phyloP scores from a whole-genome alignment of 768 basidiomycete genomes.

The Pisolithus albus region DNA sequence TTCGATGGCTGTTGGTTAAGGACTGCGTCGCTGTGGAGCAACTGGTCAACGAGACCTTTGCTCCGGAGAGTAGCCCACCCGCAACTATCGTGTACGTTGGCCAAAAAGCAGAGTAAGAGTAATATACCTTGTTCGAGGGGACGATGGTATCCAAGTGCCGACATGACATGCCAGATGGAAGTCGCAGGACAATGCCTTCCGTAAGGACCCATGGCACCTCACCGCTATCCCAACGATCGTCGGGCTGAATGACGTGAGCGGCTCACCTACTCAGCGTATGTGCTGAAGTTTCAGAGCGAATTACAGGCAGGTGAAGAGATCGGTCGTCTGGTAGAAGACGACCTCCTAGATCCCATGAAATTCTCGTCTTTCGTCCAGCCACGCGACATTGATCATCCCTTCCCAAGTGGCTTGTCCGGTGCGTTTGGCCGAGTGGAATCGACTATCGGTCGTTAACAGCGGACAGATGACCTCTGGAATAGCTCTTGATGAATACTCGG shows the following conservation, averaged over 20 bases:
- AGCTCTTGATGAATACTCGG: too few species aligned
- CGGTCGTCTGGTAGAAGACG: conserved; percentile 24
- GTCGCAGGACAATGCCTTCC: conserved; percentile 47
- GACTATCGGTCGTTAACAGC: too few species aligned
- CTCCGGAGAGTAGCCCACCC: conserved; percentile 35
- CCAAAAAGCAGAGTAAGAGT: conserved; percentile 50
- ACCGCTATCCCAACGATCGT: conserved; percentile 61
- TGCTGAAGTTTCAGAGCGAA: conserved; percentile 23
- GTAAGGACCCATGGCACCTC: conserved; percentile 57
- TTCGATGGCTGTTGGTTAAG: conserved; percentile 28
- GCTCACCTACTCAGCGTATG: conserved; percentile 4
- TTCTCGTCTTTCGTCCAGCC: conserved; percentile 2
- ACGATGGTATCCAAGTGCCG: background rate
- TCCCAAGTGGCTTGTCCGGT: background rate
- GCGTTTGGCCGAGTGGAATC: too few species aligned
- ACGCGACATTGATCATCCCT: background rate
- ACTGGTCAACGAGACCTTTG: conserved; percentile 47
- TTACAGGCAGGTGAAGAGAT: conserved; percentile 22
- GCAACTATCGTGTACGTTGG: conserved; percentile 68
- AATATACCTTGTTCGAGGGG: background rate
- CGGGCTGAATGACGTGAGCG: conserved; percentile 48
- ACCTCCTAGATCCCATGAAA: conserved; percentile 16
- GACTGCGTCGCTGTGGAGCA: conserved; percentile 62
- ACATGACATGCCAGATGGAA: conserved; percentile 53
- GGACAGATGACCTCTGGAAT: too few species aligned